A percentile compares a stretch with the other conserved stretches of the same genome.
Evolutionary conservation across 768 basidiomycete genomes (phyloP).

Genomic region (Pleurotus giganteus): DNA sequence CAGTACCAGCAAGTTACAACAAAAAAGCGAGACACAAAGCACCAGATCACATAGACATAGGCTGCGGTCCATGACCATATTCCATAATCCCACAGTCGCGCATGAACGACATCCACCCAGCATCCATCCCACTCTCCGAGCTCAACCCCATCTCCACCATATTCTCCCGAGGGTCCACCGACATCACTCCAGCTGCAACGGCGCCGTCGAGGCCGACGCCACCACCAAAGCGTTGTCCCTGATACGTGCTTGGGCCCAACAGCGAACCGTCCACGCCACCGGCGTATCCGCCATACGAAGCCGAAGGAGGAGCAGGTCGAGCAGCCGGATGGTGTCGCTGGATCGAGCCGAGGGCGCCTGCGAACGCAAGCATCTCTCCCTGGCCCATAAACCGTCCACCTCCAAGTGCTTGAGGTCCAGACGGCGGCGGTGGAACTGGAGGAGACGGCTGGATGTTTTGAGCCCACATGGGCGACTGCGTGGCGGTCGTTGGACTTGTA

Average conservation of each 20-base stretch:
- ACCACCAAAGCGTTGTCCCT: neutral
- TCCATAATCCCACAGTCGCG: constrained; percentile 50
- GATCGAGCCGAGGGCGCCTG: neutral
- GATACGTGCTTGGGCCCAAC: neutral
- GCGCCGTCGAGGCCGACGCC: neutral
- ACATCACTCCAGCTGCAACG: neutral
- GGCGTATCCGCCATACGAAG: neutral
- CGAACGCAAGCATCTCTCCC: neutral
- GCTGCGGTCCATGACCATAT: constrained; percentile 1
- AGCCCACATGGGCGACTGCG: neutral
- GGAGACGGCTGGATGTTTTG: neutral
- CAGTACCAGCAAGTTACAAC: neutral
- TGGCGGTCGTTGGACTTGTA: neutral
- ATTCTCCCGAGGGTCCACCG: constrained; percentile 4
- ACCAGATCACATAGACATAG: constrained; percentile 1
- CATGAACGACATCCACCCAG: constrained; percentile 49
- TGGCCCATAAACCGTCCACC: neutral
- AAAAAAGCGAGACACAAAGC: neutral
- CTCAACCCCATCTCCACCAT: constrained; percentile 43
- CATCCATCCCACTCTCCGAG: constrained; percentile 44
- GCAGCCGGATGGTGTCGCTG: neutral
- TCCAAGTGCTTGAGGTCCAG: neutral
- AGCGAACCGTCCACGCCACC: neutral
- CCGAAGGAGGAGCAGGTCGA: neutral
- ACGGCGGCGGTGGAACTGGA: neutral